phyloP scores from a whole-genome alignment of 805 yeast genomes.

The Teunomyces tritomae region DNA sequence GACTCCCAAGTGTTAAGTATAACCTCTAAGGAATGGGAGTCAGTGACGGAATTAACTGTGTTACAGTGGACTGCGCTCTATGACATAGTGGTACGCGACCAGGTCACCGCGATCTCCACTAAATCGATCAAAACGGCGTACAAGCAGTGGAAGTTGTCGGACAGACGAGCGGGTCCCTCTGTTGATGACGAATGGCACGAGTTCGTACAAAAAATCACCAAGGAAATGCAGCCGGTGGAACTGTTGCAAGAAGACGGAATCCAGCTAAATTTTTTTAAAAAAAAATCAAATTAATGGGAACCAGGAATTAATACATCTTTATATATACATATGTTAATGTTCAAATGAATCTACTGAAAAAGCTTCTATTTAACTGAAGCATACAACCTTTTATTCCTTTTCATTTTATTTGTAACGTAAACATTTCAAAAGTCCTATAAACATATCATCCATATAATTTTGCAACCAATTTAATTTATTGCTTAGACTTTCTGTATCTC shows the following conservation, averaged over 20 bases:
- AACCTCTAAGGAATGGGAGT: conserved; percentile 2
- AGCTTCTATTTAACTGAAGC: too few relatives aligned
- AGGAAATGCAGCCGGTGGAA: background rate
- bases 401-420: too few relatives aligned
- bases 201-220: background rate
- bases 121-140: conserved; percentile 7
- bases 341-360: background rate
- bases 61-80: conserved; percentile 32
- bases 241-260: background rate
- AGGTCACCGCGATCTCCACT: conserved; percentile 1
- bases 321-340: background rate
- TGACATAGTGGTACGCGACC: conserved; percentile 26
- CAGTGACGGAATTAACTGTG: conserved; percentile 17
- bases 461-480: too few relatives aligned
- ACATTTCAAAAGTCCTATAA: too few relatives aligned
- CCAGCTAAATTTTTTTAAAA: background rate
- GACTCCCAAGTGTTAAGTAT: conserved; percentile 3
- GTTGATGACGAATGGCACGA: background rate
- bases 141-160: conserved; percentile 6
- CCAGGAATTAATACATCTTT: background rate
- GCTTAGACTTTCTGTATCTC: background rate
- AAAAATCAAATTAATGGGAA: background rate
- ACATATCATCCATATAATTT: too few relatives aligned
- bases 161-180: conserved; percentile 3
- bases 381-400: too few relatives aligned